A percentile compares a stretch with the other conserved stretches of the same genome.
These are phyloP conservation scores for Colletotrichum sp. DNA, from an alignment of 2,329 filamentous ascomycete species.

Conservation along the genomic window DNA sequence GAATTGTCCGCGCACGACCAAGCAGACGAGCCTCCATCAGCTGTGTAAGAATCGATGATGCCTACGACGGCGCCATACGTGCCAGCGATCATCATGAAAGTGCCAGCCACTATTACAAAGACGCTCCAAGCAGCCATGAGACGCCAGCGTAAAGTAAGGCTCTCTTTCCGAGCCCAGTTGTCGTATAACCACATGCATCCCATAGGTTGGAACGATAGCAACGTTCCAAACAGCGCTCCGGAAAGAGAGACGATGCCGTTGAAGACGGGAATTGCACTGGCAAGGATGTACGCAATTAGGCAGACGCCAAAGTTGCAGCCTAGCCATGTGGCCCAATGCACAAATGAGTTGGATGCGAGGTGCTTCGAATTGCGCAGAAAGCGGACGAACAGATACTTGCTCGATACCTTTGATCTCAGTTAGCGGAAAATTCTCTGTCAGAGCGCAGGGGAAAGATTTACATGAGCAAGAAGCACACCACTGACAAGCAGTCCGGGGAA, in stretches of 20 bases:
- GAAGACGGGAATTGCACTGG: constrained; percentile 28
- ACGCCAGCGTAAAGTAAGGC: constrained; percentile 8
- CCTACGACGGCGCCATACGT: constrained; percentile 14
- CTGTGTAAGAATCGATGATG: constrained; percentile 6
- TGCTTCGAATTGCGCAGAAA: constrained; percentile 33
- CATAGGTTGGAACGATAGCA: constrained; percentile 33
- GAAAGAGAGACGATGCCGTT: constrained; percentile 30
- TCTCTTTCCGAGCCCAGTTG: constrained; percentile 24
- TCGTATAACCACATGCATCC: constrained; percentile 33
- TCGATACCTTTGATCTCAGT: background rate
- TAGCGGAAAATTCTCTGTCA: background rate
- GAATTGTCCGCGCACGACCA: constrained; percentile 23
- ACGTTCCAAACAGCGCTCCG: constrained; percentile 31
- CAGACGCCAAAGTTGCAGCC: constrained; percentile 23
- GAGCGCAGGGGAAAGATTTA: background rate
- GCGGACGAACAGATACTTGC: constrained; percentile 34
- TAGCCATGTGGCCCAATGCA: constrained; percentile 35
- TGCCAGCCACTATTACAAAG: constrained; percentile 23
- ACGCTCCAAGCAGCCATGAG: constrained; percentile 21
- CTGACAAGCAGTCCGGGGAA: constrained; percentile 32
- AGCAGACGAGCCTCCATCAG: background rate
- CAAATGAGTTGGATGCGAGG: constrained; percentile 27
- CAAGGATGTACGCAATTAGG: constrained; percentile 26
- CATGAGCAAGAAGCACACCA: constrained; percentile 29
- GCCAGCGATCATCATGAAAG: constrained; percentile 6